Evolutionary conservation across 345 rosid species (phyloP).

Genomic region (Citrus hindsii): DNA sequence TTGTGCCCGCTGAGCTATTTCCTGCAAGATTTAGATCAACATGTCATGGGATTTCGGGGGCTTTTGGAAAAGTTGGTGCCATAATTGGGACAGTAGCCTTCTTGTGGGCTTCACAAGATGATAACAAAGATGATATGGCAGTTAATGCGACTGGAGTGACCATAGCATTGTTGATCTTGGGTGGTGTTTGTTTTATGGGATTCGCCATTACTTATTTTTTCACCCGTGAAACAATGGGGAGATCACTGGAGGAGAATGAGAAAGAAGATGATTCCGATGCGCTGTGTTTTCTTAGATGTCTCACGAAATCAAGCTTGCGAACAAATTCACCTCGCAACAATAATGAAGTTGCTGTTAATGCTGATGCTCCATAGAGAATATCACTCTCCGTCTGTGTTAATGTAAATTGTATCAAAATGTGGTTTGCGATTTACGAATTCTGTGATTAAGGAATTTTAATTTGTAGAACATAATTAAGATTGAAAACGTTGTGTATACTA

Average conservation of each 20-base stretch:
- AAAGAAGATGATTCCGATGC: conserved; percentile 6
- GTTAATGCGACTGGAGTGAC: conserved; percentile 24
- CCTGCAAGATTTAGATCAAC: conserved; percentile 84
- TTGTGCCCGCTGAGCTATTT: conserved; percentile 75
- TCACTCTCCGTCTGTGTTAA: not conserved
- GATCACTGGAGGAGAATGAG: conserved; percentile 71
- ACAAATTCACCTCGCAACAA: not conserved
- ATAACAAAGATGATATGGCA: not conserved
- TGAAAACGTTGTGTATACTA: not conserved
- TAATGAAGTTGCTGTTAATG: not conserved
- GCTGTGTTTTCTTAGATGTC: not conserved
- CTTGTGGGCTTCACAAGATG: conserved; percentile 37
- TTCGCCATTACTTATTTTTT: conserved; percentile 41
- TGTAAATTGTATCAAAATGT: not conserved
- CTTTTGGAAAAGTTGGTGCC: conserved; percentile 72
- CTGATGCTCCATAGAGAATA: not conserved
- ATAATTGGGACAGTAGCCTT: conserved; percentile 61
- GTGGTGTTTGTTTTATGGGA: conserved; percentile 58
- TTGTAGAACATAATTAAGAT: not conserved
- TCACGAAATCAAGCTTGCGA: not conserved
- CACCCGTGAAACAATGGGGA: conserved; percentile 64
- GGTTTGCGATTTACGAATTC: not conserved
- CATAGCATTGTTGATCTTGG: conserved; percentile 35
- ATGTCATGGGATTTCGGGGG: conserved; percentile 79
- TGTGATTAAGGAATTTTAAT: not conserved